A percentile compares a stretch with the other conserved stretches of the same genome.
Evolutionary conservation across 2,329 filamentous ascomycete genomes (phyloP).

Genomic region (Arachnomyces sp.): DNA sequence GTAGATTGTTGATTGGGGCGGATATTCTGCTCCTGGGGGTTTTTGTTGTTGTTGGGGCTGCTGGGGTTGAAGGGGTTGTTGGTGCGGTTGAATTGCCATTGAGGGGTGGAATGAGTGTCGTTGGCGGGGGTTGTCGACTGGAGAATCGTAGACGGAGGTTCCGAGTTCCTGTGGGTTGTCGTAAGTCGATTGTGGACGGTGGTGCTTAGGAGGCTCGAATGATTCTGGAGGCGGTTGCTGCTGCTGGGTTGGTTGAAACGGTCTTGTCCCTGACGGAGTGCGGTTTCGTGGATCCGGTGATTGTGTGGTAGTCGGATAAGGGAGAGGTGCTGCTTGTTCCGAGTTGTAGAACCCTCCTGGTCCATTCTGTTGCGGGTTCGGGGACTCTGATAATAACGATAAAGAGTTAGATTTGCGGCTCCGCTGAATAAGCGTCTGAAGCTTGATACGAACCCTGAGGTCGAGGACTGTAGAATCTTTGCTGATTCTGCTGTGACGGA

Average conservation of each 20-base stretch:
- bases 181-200: slow-evolving; percentile 59
- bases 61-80: slow-evolving; percentile 18
- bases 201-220: slow-evolving; percentile 36
- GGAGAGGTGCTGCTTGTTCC: slow-evolving; percentile 39
- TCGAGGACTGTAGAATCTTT: slow-evolving; percentile 59
- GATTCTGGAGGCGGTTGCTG: slow-evolving; percentile 44
- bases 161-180: slow-evolving; percentile 68
- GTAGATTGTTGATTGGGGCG: slow-evolving; percentile 28
- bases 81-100: slow-evolving; percentile 16
- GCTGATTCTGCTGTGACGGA: slow-evolving; percentile 49
- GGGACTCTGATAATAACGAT: slow-evolving; percentile 14
- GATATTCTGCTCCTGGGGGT: slow-evolving; percentile 22
- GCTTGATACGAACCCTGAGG: slow-evolving; percentile 32
- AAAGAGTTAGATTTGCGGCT: slow-evolving; percentile 2
- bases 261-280: slow-evolving; percentile 25
- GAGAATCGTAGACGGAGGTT: slow-evolving; percentile 69
- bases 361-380: slow-evolving; percentile 38
- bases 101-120: slow-evolving; percentile 27
- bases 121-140: slow-evolving; percentile 40
- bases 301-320: slow-evolving; percentile 30
- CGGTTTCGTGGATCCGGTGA: slow-evolving; percentile 34
- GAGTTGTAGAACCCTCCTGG: slow-evolving; percentile 59
- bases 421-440: slow-evolving; percentile 35
- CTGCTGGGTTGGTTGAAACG: slow-evolving; percentile 35
- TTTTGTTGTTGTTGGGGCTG: slow-evolving; percentile 27